Conservation (phyloP, 805 yeast genomes). For the Candida maesae region DNA sequence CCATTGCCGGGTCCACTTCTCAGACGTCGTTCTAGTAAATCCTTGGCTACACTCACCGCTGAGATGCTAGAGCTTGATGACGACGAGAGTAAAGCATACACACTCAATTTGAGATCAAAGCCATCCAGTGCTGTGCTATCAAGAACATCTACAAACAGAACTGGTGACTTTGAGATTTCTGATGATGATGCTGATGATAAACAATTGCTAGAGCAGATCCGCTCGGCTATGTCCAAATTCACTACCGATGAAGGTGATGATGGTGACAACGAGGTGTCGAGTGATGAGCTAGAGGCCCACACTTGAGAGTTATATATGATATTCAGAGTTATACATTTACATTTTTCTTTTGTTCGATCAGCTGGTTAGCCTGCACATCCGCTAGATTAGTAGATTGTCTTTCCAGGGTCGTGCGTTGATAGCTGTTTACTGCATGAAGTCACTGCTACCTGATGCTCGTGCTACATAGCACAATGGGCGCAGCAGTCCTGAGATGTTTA, state of each 20-base stretch:
- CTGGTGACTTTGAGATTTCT: conserved; percentile 9
- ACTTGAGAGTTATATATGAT: too few relatives aligned
- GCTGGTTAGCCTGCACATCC: too few relatives aligned
- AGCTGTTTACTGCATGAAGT: too few relatives aligned
- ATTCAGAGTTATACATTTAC: too few relatives aligned
- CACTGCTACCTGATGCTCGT: too few relatives aligned
- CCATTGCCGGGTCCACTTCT: conserved; percentile 51
- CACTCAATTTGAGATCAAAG: conserved; percentile 21
- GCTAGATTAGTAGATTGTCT: too few relatives aligned
- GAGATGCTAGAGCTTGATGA: conserved; percentile 63
- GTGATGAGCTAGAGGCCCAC: conserved; percentile 56
- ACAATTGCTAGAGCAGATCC: conserved; percentile 37
- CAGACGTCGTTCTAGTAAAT: conserved; percentile 73
- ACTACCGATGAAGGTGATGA: conserved; percentile 39
- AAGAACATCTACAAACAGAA: conserved; percentile 10
- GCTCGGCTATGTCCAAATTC: conserved; percentile 37
- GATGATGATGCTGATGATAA: conserved; percentile 28
- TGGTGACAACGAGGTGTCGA: conserved; percentile 45
- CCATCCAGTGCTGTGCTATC: conserved; percentile 18
- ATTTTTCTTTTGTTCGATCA: too few relatives aligned
- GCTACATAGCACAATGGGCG: too few relatives aligned
- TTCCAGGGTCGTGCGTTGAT: too few relatives aligned
- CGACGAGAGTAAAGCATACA: conserved; percentile 43
- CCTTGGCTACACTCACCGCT: conserved; percentile 64
- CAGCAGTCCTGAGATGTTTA: too few relatives aligned